These are phyloP conservation scores for Pichia phayaonensis DNA, from an alignment of 805 yeast species.

Conservation along the genomic window DNA sequence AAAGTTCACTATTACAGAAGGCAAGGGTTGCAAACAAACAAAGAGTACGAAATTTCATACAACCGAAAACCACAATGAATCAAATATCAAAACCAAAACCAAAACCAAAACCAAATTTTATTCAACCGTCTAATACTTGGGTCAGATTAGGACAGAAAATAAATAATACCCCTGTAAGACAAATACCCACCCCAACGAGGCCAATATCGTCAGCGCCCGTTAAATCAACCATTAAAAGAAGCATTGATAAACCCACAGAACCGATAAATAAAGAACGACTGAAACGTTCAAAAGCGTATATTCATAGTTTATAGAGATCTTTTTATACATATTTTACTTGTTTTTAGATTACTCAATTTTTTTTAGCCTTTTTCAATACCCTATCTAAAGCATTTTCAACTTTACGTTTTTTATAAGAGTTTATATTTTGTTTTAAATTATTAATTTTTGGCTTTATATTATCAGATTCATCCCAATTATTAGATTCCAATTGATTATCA, in stretches of 20 bases:
- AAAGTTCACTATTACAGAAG: constrained; percentile 25
- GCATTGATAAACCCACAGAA: not conserved
- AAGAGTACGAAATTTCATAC: constrained; percentile 9
- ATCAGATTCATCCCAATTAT: constrained; percentile 6
- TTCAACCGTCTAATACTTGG: not conserved
- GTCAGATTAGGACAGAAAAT: not conserved
- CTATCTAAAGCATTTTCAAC: constrained; percentile 12
- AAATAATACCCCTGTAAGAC: not conserved
- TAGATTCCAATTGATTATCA: constrained; percentile 21
- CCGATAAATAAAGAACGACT: not conserved
- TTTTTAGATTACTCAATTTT: not conserved
- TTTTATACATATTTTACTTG: not conserved
- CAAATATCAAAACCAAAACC: not conserved
- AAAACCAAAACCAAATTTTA: too few relatives aligned
- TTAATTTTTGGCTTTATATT: constrained; percentile 3
- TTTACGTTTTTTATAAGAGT: constrained; percentile 17
- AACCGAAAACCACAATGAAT: not conserved
- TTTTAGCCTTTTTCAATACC: constrained; percentile 13
- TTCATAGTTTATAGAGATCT: not conserved
- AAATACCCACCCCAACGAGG: not conserved
- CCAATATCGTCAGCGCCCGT: not conserved
- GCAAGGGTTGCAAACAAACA: constrained; percentile 24
- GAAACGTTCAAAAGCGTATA: constrained; percentile 1
- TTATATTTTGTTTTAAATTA: constrained; percentile 14
- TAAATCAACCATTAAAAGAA: not conserved